Evolutionary conservation across 2,329 filamentous ascomycete species (phyloP), one percentile per base, ranked within the genome.

Genomic region (Paramyrothecium sp.): DNA sequence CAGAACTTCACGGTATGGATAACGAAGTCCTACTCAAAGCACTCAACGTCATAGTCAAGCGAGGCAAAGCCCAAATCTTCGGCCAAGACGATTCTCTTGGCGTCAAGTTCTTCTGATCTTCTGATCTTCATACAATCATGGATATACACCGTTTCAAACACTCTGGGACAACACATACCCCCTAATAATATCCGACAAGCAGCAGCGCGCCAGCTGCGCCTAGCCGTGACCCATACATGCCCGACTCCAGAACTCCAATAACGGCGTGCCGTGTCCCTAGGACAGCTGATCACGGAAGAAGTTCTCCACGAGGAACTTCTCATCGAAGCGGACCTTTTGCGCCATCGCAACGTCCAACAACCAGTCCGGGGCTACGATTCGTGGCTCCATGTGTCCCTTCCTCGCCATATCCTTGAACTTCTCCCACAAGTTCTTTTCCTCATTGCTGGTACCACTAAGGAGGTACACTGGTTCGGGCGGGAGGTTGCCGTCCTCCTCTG

Each of bases 81-180:
- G 94, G 94, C 34, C 85, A 86, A 55, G 92, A 94, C 67, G 92
- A 94, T 70, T 90, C 91, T 59, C 86, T 90, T 68, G 95, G 95
- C 67, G 92, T 98, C 63, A 99, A 99, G 78, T 98, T 99, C 78
- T 98, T 98, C 71, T 97, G 78, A 88, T 99, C 78, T 98, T 98
- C 71, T 97, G 78, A 88, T 44, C 38, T 44, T 17, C 13, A 16
- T 44, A 44, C 13, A 44, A 4, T 44, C 38, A 10, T 19, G 38
- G 38, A 44, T 19, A 44, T 44, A 19, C 13, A 44, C 13, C 13
- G 38, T 44, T 19, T 19, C 38, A 44, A 44, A 19, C 38, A 16
- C 53, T 11, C 22, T 38, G 21, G 34, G 33, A 26, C 41, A 44
- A 50, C 51, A 26, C 30, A 34, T 46, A 56, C 23, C n/a, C 52